A percentile compares a stretch with the other conserved stretches of the same genome.
Evolutionary conservation across 805 yeast species (phyloP).

Genomic region (Torulaspora indica): DNA sequence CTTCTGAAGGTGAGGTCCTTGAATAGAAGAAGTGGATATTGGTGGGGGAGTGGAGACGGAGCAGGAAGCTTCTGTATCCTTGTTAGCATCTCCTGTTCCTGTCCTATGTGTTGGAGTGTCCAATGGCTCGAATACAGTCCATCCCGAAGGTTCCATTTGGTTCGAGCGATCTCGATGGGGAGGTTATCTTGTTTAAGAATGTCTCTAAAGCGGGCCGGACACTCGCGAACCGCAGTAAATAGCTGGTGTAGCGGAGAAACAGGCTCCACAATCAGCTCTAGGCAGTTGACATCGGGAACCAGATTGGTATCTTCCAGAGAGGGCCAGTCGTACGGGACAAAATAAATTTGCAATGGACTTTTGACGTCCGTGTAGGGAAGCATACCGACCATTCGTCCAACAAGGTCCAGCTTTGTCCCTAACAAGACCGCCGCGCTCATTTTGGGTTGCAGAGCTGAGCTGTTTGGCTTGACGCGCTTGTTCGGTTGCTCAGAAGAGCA

Average conservation of each 20-base stretch:
- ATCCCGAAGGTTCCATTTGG: conserved; percentile 5
- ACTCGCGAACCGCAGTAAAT: background rate
- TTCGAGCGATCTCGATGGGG: conserved; percentile 4
- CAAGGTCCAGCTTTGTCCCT: conserved; percentile 1
- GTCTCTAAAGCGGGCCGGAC: conserved; percentile 2
- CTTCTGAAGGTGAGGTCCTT: conserved; percentile 12
- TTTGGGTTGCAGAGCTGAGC: background rate
- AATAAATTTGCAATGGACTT: conserved; percentile 3
- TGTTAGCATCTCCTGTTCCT: conserved; percentile 1
- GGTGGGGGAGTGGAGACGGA: background rate
- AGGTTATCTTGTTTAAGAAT: conserved; percentile 2
- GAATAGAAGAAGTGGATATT: conserved; percentile 16
- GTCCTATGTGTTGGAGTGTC: conserved; percentile 4
- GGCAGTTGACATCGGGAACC: conserved; percentile 12
- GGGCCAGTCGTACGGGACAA: conserved; percentile 12
- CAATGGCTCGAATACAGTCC: conserved; percentile 8
- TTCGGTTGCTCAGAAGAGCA: background rate
- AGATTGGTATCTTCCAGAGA: conserved; percentile 1
- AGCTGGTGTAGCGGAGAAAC: conserved; percentile 1
- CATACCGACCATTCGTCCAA: conserved; percentile 6
- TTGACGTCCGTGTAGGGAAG: conserved; percentile 1
- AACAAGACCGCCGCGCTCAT: background rate
- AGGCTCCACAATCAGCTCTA: conserved; percentile 7
- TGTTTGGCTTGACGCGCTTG: background rate
- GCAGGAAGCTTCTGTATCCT: background rate